Evolutionary conservation across 139 green algal genomes (phyloP).

Genomic region (Microglena sp.): DNA sequence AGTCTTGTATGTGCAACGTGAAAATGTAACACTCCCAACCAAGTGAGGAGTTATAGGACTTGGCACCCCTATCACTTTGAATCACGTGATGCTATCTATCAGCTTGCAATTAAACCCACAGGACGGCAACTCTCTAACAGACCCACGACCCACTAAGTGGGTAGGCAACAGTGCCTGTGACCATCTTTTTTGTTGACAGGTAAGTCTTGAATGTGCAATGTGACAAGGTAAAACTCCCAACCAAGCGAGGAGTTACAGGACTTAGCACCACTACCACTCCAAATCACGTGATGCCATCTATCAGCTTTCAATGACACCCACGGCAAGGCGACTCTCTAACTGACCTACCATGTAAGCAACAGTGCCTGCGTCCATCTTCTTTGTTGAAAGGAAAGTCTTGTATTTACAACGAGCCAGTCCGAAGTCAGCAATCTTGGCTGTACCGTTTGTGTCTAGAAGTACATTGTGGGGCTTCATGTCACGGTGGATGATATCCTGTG

Average conservation of each 20-base stretch:
- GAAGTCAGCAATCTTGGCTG: constrained; percentile 41
- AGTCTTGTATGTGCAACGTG: constrained; percentile 12
- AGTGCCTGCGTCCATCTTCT: background rate
- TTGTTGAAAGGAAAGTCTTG: background rate
- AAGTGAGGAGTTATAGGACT: no score
- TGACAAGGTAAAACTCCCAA: no score
- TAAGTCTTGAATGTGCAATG: constrained; percentile 12
- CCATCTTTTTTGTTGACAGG: background rate
- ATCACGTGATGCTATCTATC: background rate
- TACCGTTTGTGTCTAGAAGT: constrained; percentile 37
- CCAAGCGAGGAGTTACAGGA: no score
- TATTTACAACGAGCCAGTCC: constrained; percentile 21
- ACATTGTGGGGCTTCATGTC: constrained; percentile 50
- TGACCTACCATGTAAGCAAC: background rate
- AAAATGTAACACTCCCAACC: no score
- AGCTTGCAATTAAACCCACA: background rate
- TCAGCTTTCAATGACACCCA: background rate
- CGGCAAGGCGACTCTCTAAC: background rate
- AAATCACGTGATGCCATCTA: background rate
- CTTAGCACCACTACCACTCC: background rate
- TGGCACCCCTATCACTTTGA: background rate
- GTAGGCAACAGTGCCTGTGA: background rate
- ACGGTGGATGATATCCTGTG: no score
- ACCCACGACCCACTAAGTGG: no score
- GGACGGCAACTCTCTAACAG: background rate